A percentile compares a stretch with the other conserved stretches of the same genome.
Evolutionary conservation across 1,139 yeast species (phyloP).

Genomic region (Hansenula sp.): DNA sequence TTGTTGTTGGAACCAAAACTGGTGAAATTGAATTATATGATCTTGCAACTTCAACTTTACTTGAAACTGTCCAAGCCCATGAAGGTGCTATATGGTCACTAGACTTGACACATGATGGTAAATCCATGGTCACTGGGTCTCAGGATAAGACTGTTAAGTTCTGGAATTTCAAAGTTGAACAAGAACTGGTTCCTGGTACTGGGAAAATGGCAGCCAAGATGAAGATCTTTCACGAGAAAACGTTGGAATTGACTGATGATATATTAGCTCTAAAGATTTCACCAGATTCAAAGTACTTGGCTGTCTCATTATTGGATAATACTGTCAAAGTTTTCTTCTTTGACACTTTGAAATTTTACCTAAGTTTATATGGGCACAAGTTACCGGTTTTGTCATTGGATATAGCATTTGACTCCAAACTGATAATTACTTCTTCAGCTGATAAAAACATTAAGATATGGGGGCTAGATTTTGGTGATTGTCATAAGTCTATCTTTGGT

Average conservation of each 20-base stretch:
- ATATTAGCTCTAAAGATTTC: constrained; percentile 79
- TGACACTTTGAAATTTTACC: constrained; percentile 81
- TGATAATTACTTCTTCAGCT: constrained; percentile 89
- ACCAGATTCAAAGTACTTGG: constrained; percentile 72
- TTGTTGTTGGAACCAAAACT: constrained; percentile 85
- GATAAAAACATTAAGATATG: constrained; percentile 96
- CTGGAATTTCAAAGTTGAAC: constrained; percentile 76
- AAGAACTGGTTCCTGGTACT: constrained; percentile 70
- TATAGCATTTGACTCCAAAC: constrained; percentile 81
- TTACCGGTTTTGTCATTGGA: constrained; percentile 90
- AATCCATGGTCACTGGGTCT: constrained; percentile 83
- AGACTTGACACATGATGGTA: constrained; percentile 85
- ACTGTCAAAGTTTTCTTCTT: constrained; percentile 90
- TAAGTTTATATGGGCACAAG: constrained; percentile 93
- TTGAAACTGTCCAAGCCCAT: constrained; percentile 78
- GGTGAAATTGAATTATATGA: constrained; percentile 87
- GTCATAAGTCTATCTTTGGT: constrained; percentile 94
- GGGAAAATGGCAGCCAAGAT: constrained; percentile 47
- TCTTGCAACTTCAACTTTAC: constrained; percentile 70
- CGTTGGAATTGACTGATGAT: constrained; percentile 83
- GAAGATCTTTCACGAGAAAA: constrained; percentile 67
- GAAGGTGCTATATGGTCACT: constrained; percentile 89
- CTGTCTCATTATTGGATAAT: constrained; percentile 83
- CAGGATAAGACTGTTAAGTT: constrained; percentile 88
- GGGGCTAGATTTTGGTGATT: constrained; percentile 99